Base-by-base conservation (phyloP, 306 rosid genomes). In the Malus asiatica region DNA sequence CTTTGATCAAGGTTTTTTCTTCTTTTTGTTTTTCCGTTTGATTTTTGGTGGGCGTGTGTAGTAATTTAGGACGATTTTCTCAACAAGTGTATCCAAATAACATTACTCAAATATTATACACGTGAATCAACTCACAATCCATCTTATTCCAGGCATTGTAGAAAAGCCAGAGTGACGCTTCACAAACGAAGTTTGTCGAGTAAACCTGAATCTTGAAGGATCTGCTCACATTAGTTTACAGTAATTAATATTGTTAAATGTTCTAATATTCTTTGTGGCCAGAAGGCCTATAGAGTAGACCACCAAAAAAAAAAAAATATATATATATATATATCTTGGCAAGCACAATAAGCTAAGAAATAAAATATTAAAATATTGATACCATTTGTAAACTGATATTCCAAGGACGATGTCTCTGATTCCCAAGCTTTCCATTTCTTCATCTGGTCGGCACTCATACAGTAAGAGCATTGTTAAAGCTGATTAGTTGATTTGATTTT, bases 351-450 rank as follows among this genome's bases (percentile, higher is more conserved):
- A 58, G 22, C 8, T 25, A 16, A 1, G 52, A 25, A 4, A 14
- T 27, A 27, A 27, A 27, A 27, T 27, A 27, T 27, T 1, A 64
- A 18, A 14, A 40, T 55, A 55, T 25, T 9, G 4, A 22, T 80
- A 91, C 97, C 94, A 73, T 89, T 85, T 23, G 86, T 74, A 77
- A 83, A 86, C 61, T 91, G 88, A 75, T 91, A 89, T 83, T 88
- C 94, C 6, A 89, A 27, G 33, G 97, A 87, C 3, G 92, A 74
- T 52, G 91, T 91, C 77, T 91, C 91, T 1, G 68, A 84, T 79
- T 91, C 94, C 97, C 94, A 91, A 11, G 85, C 68, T 83, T 89
- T 87, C 97, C 92, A 89, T 80, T 83, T 89, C 72, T 79, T 79
- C 89, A 88, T 85, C 94, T 91, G 75, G 38, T 76, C 30, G 76